phyloP scores from a whole-genome alignment of 345 rosid genomes.

The Euphorbia pulcherrima region DNA sequence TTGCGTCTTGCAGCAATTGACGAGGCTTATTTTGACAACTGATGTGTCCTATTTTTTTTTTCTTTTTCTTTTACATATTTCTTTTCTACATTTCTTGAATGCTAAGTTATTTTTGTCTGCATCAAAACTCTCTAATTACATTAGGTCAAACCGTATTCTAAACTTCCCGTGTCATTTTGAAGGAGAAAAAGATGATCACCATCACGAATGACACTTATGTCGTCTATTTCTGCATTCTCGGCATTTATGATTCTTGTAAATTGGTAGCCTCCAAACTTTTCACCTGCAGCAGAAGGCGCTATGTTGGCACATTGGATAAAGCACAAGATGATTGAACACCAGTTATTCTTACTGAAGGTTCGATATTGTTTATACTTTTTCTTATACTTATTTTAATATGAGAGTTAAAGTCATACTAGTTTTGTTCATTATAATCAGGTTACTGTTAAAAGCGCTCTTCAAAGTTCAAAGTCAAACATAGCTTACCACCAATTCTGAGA shows the following conservation, averaged over 20 bases:
- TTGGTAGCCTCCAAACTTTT: slow-evolving; percentile 62
- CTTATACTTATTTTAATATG: not conserved
- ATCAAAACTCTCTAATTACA: slow-evolving; percentile 7
- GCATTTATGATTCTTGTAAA: slow-evolving; percentile 50
- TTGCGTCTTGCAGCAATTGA: slow-evolving; percentile 11
- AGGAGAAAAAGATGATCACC: slow-evolving; percentile 86
- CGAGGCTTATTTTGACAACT: slow-evolving; percentile 17
- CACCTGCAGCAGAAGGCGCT: slow-evolving; percentile 61
- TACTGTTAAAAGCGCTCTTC: slow-evolving; percentile 19
- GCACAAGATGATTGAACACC: slow-evolving; percentile 10
- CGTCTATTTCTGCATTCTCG: slow-evolving; percentile 79
- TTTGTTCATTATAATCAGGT: slow-evolving; percentile 26
- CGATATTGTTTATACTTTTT: not conserved
- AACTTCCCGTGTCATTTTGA: slow-evolving; percentile 33
- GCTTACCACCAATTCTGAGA: slow-evolving; percentile 78
- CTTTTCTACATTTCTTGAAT: slow-evolving; percentile 26
- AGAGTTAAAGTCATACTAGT: not conserved
- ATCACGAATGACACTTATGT: slow-evolving; percentile 72
- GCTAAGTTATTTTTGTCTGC: slow-evolving; percentile 26
- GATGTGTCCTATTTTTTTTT: slow-evolving; percentile 17
- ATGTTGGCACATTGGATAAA: slow-evolving; percentile 29
- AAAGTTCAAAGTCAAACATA: slow-evolving; percentile 21
- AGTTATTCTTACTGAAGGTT: slow-evolving; percentile 20
- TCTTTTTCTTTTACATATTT: slow-evolving; percentile 13
- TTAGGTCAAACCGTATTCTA: slow-evolving; percentile 23